Evolutionary conservation across 331 rosid genomes (phyloP).

Genomic region (Quercus lobata): DNA sequence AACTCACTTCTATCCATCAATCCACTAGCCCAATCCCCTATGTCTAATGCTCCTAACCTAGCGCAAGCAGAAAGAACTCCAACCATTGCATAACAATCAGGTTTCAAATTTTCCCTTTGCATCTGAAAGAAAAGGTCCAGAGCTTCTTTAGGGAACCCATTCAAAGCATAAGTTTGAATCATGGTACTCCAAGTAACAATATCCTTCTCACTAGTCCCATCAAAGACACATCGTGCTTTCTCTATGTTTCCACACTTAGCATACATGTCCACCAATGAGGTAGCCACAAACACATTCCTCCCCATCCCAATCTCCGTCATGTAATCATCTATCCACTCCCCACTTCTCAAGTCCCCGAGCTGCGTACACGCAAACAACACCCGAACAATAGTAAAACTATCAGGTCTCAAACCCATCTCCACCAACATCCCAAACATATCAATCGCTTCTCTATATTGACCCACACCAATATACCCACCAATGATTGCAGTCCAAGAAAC

Average conservation of each 20-base stretch:
- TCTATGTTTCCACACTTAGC: slow-evolving; percentile 61
- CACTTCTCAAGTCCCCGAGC: slow-evolving; percentile 50
- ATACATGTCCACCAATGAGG: slow-evolving; percentile 65
- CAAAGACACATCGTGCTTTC: slow-evolving; percentile 44
- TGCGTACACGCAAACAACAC: slow-evolving; percentile 50
- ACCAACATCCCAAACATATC: slow-evolving; percentile 38
- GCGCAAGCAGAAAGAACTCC: slow-evolving; percentile 70
- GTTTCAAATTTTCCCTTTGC: slow-evolving; percentile 46
- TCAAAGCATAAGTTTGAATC: slow-evolving; percentile 64
- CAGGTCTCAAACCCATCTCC: slow-evolving; percentile 68
- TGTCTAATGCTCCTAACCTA: slow-evolving; percentile 55
- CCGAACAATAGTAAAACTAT: slow-evolving; percentile 45
- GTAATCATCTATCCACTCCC: slow-evolving; percentile 56
- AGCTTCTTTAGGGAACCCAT: slow-evolving; percentile 57
- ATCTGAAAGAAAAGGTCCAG: slow-evolving; percentile 59
- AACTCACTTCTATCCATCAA: slow-evolving; percentile 46
- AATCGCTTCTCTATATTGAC: slow-evolving; percentile 40
- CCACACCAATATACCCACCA: slow-evolving; percentile 45
- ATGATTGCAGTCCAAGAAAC: slow-evolving; percentile 71
- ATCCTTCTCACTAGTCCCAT: slow-evolving; percentile 56
- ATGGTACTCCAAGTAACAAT: slow-evolving; percentile 69
- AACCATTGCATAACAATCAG: slow-evolving; percentile 63
- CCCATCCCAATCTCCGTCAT: slow-evolving; percentile 37
- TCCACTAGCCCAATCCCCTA: slow-evolving; percentile 53
- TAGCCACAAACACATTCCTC: slow-evolving; percentile 56